A percentile compares a stretch with the other conserved stretches of the same genome.
Conservation (phyloP, 1,284 basidiomycete species). For the Fomes fomentarius region DNA sequence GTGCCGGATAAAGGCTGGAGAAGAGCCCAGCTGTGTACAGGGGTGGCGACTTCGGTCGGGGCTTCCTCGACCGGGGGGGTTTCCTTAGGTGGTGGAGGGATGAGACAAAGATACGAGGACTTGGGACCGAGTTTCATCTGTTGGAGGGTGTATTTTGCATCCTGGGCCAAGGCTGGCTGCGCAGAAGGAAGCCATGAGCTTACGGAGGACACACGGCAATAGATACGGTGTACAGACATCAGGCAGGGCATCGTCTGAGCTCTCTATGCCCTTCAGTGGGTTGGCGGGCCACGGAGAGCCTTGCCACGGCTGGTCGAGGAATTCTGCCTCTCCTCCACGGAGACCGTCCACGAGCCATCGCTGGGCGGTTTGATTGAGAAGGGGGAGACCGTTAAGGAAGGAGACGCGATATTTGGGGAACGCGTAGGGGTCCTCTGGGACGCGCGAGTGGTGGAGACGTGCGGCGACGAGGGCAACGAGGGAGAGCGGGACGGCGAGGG, state of each 20-base stretch:
- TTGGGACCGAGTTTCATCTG: slow-evolving; percentile 71
- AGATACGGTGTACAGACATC: slow-evolving; percentile 28
- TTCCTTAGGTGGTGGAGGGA: slow-evolving; percentile 63
- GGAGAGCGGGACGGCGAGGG: slow-evolving; percentile 24
- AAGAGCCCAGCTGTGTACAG: slow-evolving; percentile 78
- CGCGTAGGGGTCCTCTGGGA: slow-evolving; percentile 78
- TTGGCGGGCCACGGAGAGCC: slow-evolving; percentile 38
- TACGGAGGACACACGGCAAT: neutral
- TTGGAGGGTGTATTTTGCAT: slow-evolving; percentile 50
- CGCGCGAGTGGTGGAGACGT: slow-evolving; percentile 62
- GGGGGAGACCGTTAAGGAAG: slow-evolving; percentile 81
- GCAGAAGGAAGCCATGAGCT: slow-evolving; percentile 19
- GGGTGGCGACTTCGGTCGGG: slow-evolving; percentile 56
- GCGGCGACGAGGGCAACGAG: slow-evolving; percentile 36
- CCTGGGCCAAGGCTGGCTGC: slow-evolving; percentile 32
- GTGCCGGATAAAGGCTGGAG: slow-evolving; percentile 75
- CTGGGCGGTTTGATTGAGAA: slow-evolving; percentile 74
- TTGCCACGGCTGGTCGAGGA: slow-evolving; percentile 67
- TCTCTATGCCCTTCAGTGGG: slow-evolving; percentile 59
- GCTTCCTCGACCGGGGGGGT: slow-evolving; percentile 51
- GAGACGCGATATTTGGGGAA: slow-evolving; percentile 85
- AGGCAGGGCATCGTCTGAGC: slow-evolving; percentile 39
- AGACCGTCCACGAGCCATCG: slow-evolving; percentile 73
- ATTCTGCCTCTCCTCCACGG: slow-evolving; percentile 73
- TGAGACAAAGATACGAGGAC: slow-evolving; percentile 72